Base-by-base conservation (phyloP, 1,284 basidiomycete genomes). In the Exsudoporus floridanus region DNA sequence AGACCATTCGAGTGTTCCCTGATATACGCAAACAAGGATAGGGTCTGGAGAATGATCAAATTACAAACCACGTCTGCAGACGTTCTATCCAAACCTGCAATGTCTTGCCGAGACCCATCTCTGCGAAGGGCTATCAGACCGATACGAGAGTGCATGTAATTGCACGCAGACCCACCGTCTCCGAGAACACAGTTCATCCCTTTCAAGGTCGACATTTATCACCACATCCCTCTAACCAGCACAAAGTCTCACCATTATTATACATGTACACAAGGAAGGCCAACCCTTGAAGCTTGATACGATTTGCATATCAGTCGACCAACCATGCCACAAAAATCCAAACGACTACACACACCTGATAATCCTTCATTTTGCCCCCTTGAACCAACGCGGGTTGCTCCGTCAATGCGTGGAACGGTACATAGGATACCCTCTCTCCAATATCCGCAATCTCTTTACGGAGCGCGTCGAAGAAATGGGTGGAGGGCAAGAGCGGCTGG, bases 51-150 rank as follows among this genome's bases (percentile, higher is more conserved):
- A 37, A 28, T 19, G 41, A 34, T 58, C 31, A 57, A 49, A 42
- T 52, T 16, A 8, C 13, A 31, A 35, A 37, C 2, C 7, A 28
- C 16, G 7, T 4, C 40, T 9, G 5, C 5, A 5, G 6, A 19
- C 1, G 5, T n/a, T 31, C 4, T 42, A 30, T 39, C 14, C 64
- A n/a, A 57, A 79, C 79, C 68, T 82, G 83, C 16, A 86, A 66
- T 0, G 84, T 85, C 60, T 86, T 85, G 16, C 83, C 83, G 7
- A 85, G 75, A 55, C 81, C 83, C 82, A 84, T 69, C 77, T 67
- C 79, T 80, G 45, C 9, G 13, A 49, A 47, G 12, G 1, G 27
- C 28, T 5, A 19, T 70, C 33, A 67, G 47, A 51, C n/a, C 1
- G 1, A 23, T 14, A 27, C 16, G 2, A 42, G 2, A n/a, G 16